phyloP scores from a whole-genome alignment of 2,329 filamentous ascomycete genomes.

The Monosporascus sp. region DNA sequence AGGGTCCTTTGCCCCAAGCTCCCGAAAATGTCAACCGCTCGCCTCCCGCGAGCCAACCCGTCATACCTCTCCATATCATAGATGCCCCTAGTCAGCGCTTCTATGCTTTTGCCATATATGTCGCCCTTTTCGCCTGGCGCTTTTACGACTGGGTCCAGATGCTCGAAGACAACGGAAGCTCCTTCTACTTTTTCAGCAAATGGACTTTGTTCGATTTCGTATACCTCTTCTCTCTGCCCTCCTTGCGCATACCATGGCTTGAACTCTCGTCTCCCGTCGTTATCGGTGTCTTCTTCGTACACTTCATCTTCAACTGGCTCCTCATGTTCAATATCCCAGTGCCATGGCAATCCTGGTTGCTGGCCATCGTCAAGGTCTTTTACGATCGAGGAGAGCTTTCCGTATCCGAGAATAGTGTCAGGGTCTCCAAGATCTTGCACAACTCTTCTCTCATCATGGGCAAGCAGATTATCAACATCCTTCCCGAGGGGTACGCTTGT shows the following conservation, averaged over 20 bases:
- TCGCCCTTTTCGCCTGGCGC: slow-evolving; percentile 72
- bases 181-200: slow-evolving; percentile 88
- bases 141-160: slow-evolving; percentile 79
- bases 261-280: slow-evolving; percentile 78
- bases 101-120: slow-evolving; percentile 77
- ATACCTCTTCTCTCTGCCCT: slow-evolving; percentile 82
- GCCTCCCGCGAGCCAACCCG: slow-evolving; percentile 42
- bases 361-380: slow-evolving; percentile 70
- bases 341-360: slow-evolving; percentile 67
- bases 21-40: slow-evolving; percentile 33
- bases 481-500: slow-evolving; percentile 71
- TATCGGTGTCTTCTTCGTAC: slow-evolving; percentile 63
- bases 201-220: slow-evolving; percentile 83
- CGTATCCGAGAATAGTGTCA: slow-evolving; percentile 89
- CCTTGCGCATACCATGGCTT: slow-evolving; percentile 90
- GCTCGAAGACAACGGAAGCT: slow-evolving; percentile 76
- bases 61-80: slow-evolving; percentile 76
- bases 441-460: slow-evolving; percentile 92
- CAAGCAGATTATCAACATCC: slow-evolving; percentile 94
- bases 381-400: slow-evolving; percentile 83
- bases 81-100: slow-evolving; percentile 89
- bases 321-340: slow-evolving; percentile 89
- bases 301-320: slow-evolving; percentile 72
- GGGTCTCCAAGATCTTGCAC: slow-evolving; percentile 79
- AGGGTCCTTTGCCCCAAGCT: slow-evolving; percentile 36